phyloP scores from a whole-genome alignment of 2,329 filamentous ascomycete species.

The Sarocladiaceae sp. region DNA sequence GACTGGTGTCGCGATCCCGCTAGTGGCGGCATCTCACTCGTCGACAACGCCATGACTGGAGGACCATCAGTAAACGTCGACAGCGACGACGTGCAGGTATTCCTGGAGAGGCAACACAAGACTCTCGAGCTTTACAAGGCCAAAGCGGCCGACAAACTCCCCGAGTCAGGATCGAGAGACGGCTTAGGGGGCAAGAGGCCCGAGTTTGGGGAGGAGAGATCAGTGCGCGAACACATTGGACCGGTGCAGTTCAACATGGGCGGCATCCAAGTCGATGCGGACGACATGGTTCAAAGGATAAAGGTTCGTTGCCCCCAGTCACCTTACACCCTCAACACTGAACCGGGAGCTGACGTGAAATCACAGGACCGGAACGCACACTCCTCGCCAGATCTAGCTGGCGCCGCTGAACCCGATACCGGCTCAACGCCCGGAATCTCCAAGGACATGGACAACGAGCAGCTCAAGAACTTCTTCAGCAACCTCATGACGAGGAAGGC shows the following conservation, averaged over 20 bases:
- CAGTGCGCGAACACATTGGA: constrained; percentile 74
- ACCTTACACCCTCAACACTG: no score
- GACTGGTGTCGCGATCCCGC: constrained; percentile 72
- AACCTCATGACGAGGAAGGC: constrained; percentile 51
- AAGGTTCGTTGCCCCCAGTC: constrained; percentile 50
- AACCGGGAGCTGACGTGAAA: no score
- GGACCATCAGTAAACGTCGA: constrained; percentile 26
- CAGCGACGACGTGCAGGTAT: constrained; percentile 63
- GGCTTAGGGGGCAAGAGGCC: constrained; percentile 11
- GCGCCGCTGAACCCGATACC: constrained; percentile 29
- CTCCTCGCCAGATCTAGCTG: constrained; percentile 38
- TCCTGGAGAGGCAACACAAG: constrained; percentile 68
- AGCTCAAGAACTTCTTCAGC: constrained; percentile 53
- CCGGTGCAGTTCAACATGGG: constrained; percentile 98
- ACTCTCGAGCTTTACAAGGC: constrained; percentile 61
- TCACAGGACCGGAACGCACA: constrained; percentile 56
- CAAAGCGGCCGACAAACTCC: constrained; percentile 43
- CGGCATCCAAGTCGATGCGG: constrained; percentile 90
- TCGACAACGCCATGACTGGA: constrained; percentile 32
- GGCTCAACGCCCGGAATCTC: no score
- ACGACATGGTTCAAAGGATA: constrained; percentile 82
- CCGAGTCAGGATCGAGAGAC: not conserved
- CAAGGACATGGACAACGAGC: constrained; percentile 44
- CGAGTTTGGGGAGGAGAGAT: constrained; percentile 32
- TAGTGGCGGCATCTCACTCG: constrained; percentile 44